phyloP scores from a whole-genome alignment of 192 early-diverging fungal genomes.

The Mycoemilia scoparia region DNA sequence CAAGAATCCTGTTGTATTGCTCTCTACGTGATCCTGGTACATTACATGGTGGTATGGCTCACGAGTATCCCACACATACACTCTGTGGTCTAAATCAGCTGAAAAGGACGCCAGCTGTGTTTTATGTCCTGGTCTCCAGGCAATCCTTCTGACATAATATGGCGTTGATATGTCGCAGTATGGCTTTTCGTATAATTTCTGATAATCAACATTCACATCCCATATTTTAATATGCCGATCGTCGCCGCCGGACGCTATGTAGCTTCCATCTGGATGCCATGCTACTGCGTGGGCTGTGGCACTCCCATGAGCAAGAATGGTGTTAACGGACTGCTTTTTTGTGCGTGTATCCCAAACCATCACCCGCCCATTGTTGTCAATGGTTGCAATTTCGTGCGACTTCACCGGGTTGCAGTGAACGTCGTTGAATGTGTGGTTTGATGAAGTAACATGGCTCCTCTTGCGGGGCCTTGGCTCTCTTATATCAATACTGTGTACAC shows the following conservation, averaged over 20 bases:
- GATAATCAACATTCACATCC: constrained; percentile 13
- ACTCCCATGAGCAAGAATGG: constrained; percentile 10
- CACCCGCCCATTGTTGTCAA: constrained; percentile 16
- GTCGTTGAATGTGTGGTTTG: constrained; percentile 7
- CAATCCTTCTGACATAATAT: constrained; percentile 8
- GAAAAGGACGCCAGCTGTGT: constrained; percentile 25
- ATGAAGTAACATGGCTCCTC: constrained; percentile 6
- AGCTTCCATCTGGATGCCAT: constrained; percentile 27
- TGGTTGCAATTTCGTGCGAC: constrained; percentile 9
- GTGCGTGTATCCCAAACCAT: constrained; percentile 15
- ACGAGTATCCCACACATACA: constrained; percentile 30
- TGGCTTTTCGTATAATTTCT: constrained; percentile 6
- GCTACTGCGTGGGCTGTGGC: constrained; percentile 13
- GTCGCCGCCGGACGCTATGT: constrained; percentile 22
- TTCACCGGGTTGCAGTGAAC: constrained; percentile 24
- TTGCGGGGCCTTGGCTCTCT: constrained; percentile 3
- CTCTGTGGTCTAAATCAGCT: constrained; percentile 5
- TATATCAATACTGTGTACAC: constrained; percentile 17
- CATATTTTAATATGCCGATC: constrained; percentile 25
- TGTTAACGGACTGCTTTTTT: background rate
- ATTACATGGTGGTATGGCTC: constrained; percentile 23
- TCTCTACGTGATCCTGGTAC: constrained; percentile 20
- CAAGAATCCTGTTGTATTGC: constrained; percentile 11
- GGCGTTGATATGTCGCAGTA: constrained; percentile 21
- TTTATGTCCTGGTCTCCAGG: constrained; percentile 30